Conservation (phyloP, 2,329 filamentous ascomycete genomes). For the Thielaviopsis punctulata region DNA sequence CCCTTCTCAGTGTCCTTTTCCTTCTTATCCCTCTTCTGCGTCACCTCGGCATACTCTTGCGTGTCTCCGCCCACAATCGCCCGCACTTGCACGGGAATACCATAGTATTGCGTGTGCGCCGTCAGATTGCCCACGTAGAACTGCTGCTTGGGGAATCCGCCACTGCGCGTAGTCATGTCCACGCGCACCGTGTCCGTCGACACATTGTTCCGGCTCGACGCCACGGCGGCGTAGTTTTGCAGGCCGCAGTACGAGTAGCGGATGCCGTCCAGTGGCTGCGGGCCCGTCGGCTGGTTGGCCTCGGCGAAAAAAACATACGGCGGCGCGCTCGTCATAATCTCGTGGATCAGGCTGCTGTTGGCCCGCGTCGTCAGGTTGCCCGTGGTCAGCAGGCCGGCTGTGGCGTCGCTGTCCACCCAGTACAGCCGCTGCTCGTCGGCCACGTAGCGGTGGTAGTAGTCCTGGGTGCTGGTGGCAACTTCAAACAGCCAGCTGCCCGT, state of each 20-base stretch:
- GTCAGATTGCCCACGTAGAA: slow-evolving; percentile 71
- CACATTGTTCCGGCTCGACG: slow-evolving; percentile 33
- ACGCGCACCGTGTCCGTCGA: slow-evolving; percentile 32
- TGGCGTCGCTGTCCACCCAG: slow-evolving; percentile 72
- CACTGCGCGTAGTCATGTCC: slow-evolving; percentile 51
- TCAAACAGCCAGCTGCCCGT: slow-evolving; percentile 60
- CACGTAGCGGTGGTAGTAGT: slow-evolving; percentile 51
- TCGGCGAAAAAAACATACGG: slow-evolving; percentile 68
- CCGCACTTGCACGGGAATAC: slow-evolving; percentile 49
- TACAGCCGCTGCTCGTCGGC: slow-evolving; percentile 32
- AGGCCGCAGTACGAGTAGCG: slow-evolving; percentile 72
- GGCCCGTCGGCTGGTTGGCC: slow-evolving; percentile 37
- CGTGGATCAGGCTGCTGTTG: slow-evolving; percentile 26
- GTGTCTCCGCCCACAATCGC: slow-evolving; percentile 29
- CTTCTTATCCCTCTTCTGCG: background rate
- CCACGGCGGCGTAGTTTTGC: slow-evolving; percentile 44
- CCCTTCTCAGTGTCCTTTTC: background rate
- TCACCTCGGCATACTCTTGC: slow-evolving; percentile 15
- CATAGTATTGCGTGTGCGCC: slow-evolving; percentile 51
- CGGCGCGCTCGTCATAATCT: slow-evolving; percentile 29
- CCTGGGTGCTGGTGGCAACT: slow-evolving; percentile 67
- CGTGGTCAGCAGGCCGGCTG: slow-evolving; percentile 63
- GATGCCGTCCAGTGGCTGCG: slow-evolving; percentile 53
- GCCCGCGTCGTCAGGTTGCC: slow-evolving; percentile 48
- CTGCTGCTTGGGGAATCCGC: slow-evolving; percentile 61